Percentiles rank a stretch among this genome's conserved stretches.
phyloP scores from a whole-genome alignment of 2,329 filamentous ascomycete species.

The Pyricularia pennisetigena region DNA sequence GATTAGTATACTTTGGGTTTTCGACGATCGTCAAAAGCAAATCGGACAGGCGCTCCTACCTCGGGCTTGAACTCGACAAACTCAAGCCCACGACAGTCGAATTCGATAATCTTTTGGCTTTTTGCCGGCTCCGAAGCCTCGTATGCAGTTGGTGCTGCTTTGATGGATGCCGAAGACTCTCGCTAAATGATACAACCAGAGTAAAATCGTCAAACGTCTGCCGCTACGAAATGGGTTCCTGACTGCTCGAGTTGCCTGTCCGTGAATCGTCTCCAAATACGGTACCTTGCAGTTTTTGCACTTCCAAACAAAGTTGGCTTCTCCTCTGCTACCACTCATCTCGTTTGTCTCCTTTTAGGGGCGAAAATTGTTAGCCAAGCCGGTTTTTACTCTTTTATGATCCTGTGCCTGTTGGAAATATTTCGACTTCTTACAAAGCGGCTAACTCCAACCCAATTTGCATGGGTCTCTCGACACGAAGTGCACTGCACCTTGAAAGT shows the following conservation, averaged over 20 bases:
- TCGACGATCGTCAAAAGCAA: not conserved
- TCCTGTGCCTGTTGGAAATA: not conserved
- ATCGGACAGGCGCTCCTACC: constrained; percentile 35
- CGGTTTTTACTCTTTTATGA: not conserved
- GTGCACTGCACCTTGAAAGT: constrained; percentile 98
- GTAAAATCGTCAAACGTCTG: not conserved
- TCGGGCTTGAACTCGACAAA: constrained; percentile 87
- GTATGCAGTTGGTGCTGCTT: constrained; percentile 62
- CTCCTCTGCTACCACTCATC: constrained; percentile 83
- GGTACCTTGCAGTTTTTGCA: constrained; percentile 96
- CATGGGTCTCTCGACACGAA: constrained; percentile 86
- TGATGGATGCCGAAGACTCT: constrained; percentile 80
- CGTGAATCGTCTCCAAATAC: constrained; percentile 10
- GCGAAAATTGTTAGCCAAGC: constrained; percentile 2
- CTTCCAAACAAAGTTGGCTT: constrained; percentile 99
- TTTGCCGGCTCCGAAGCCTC: constrained; percentile 62
- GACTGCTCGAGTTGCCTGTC: not conserved
- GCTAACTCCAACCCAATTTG: constrained; percentile 77
- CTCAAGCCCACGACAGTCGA: constrained; percentile 90
- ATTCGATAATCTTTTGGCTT: constrained; percentile 69
- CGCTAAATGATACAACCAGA: constrained; percentile 35
- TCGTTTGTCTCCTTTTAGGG: constrained; percentile 68
- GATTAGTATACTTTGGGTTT: not conserved
- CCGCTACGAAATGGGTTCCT: not conserved
- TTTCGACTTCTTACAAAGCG: constrained; percentile 63